Base-by-base conservation (phyloP, 192 early-diverging fungal genomes). In the Gamsiella multidivaricata region DNA sequence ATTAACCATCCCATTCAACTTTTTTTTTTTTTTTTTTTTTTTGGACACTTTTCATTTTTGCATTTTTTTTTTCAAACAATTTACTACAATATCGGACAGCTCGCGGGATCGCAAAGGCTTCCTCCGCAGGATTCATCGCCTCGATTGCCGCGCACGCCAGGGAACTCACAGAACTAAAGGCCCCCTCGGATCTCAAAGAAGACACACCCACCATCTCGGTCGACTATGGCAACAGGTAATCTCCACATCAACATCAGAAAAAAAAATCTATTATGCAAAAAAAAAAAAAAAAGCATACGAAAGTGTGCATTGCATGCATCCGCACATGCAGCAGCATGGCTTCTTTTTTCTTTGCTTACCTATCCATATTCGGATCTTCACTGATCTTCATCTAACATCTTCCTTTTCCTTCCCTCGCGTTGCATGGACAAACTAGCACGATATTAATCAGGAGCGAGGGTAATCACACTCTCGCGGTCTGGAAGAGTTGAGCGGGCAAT, bases 101-200 rank as follows among this genome's bases (percentile, higher is more conserved):
- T 46, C 69, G 76, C 28, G 81, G 81, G 3, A 79, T 79, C 25
- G 81, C 66, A 20, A 79, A 82, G 20, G 65, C 81, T 22, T 73
- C 64, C 12, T 82, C 70, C 29, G 81, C 81, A 50, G 81, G 81
- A 66, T 82, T 79, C 25, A 67, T 82, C 31, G 65, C 75, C n/a
- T 72, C 81, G 17, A 74, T 82, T 62, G 81, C 81, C 31, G 45
- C 69, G n/a, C 69, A 82, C 33, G 75, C 81, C 12, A 82, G 61
- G 78, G 69, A 78, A 11, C 29, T 78, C 28, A 68, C 74, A 31
- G 74, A 78, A 20, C 20, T 78, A 32, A 62, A 61, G 37, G 47
- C 45, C 12, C 50, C 32, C 26, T 43, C 50, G 1, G 55, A 59
- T 42, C 39, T 52, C 20, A 76, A 76, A 54, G 74, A 69, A 25